These are phyloP conservation scores for Geotrichum phurueaensis DNA, from an alignment of 1,139 yeast species.

Conservation along the genomic window DNA sequence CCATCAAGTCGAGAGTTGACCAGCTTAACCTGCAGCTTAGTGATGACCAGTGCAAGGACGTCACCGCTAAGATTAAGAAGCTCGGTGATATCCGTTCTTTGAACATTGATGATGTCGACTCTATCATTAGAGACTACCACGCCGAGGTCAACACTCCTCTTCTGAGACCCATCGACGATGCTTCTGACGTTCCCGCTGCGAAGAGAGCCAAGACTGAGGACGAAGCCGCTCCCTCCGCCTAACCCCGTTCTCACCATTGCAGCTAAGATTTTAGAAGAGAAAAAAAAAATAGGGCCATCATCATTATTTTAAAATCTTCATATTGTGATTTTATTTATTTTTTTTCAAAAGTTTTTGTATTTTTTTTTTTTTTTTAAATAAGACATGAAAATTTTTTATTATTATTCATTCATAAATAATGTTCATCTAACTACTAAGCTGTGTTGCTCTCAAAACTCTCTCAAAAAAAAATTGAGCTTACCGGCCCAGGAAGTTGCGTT, in stretches of 20 bases:
- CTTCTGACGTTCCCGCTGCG: slow-evolving; percentile 23
- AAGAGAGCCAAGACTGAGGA: slow-evolving; percentile 17
- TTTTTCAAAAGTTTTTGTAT: no score
- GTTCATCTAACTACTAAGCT: no score
- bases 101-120: slow-evolving; percentile 94
- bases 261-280: background rate
- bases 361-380: no score
- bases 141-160: slow-evolving; percentile 51
- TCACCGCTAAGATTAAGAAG: slow-evolving; percentile 85
- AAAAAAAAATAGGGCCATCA: background rate
- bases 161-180: slow-evolving; percentile 22
- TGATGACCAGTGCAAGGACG: slow-evolving; percentile 92
- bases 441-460: no score
- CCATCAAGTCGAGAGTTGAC: slow-evolving; percentile 95
- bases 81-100: slow-evolving; percentile 93
- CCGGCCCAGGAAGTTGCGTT: no score
- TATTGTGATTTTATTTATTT: background rate
- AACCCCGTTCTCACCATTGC: background rate
- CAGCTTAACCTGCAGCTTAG: slow-evolving; percentile 86
- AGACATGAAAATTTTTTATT: no score
- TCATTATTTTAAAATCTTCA: no score
- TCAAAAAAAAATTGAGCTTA: no score
- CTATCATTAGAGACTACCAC: slow-evolving; percentile 91
- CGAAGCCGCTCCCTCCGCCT: slow-evolving; percentile 2
- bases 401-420: no score